phyloP scores from a whole-genome alignment of 768 basidiomycete genomes.

The Pleurotus tuoliensis region DNA sequence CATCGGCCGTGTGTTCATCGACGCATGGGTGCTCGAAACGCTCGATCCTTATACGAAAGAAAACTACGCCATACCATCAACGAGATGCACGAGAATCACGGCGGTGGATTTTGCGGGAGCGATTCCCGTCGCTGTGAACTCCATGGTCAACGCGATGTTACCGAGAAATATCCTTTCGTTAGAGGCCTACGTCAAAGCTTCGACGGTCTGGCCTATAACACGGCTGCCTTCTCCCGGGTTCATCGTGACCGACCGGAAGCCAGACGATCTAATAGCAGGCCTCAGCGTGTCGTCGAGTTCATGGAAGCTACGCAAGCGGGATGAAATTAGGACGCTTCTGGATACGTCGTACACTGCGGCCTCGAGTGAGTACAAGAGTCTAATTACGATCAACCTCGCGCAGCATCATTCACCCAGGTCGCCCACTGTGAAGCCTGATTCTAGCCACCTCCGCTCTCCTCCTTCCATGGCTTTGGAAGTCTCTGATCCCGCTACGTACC shows the following conservation, averaged over 20 bases:
- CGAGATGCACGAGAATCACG: constrained; percentile 78
- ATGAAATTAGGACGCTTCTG: constrained; percentile 56
- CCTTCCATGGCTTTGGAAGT: background rate
- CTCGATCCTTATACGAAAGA: constrained; percentile 93
- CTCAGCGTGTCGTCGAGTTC: constrained; percentile 20
- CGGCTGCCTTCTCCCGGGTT: constrained; percentile 66
- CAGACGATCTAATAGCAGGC: constrained; percentile 37
- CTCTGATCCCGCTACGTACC: background rate
- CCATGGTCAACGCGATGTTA: constrained; percentile 76
- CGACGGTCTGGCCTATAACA: constrained; percentile 62
- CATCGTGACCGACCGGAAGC: constrained; percentile 50
- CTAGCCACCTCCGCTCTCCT: constrained; percentile 33
- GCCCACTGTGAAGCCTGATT: constrained; percentile 20
- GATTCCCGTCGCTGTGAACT: constrained; percentile 80
- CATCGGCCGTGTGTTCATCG: constrained; percentile 77
- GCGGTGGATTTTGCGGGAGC: constrained; percentile 86
- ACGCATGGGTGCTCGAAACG: constrained; percentile 96
- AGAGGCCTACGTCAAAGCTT: constrained; percentile 67
- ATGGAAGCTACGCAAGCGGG: constrained; percentile 62
- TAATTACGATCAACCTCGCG: constrained; percentile 26
- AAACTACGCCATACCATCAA: constrained; percentile 92
- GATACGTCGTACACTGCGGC: constrained; percentile 48
- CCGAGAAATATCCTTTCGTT: constrained; percentile 70
- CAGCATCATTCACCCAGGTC: background rate
- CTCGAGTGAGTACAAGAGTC: constrained; percentile 46